phyloP scores from a whole-genome alignment of 208 protist genomes.

The Trichomonas gallinae region DNA sequence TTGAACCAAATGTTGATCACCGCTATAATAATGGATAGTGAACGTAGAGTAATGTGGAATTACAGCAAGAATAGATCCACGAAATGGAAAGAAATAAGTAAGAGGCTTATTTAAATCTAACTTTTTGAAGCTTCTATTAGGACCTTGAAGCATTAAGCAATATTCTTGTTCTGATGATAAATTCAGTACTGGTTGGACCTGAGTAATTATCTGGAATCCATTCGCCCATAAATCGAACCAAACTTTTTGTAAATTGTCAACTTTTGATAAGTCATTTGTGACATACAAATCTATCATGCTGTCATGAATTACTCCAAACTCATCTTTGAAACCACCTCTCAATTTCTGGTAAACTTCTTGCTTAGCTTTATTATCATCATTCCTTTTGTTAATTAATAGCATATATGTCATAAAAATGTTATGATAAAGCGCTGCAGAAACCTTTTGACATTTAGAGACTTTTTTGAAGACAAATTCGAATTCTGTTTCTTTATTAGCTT shows the following conservation, averaged over 20 bases:
- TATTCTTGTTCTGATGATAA: neutral
- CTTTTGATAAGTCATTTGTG: neutral
- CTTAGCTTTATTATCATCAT: neutral
- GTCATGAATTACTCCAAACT: neutral
- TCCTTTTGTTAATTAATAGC: neutral
- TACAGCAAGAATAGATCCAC: neutral
- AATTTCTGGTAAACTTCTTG: neutral
- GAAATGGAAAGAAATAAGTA: neutral
- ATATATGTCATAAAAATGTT: neutral
- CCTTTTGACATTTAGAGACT: neutral
- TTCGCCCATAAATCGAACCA: neutral
- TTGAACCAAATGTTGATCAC: neutral
- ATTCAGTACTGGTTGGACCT: neutral
- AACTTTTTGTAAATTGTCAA: neutral
- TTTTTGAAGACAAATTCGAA: neutral
- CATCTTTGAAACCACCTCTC: neutral
- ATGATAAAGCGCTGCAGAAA: neutral
- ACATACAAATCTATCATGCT: neutral
- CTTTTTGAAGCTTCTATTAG: neutral
- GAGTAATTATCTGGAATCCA: neutral
- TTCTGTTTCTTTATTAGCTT: neutral
- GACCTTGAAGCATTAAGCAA: neutral
- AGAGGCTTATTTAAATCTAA: neutral
- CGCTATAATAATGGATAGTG: neutral
- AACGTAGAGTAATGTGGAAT: neutral